phyloP scores from a whole-genome alignment of 2,329 filamentous ascomycete genomes.

The Colletotrichum lindemuthianum region DNA sequence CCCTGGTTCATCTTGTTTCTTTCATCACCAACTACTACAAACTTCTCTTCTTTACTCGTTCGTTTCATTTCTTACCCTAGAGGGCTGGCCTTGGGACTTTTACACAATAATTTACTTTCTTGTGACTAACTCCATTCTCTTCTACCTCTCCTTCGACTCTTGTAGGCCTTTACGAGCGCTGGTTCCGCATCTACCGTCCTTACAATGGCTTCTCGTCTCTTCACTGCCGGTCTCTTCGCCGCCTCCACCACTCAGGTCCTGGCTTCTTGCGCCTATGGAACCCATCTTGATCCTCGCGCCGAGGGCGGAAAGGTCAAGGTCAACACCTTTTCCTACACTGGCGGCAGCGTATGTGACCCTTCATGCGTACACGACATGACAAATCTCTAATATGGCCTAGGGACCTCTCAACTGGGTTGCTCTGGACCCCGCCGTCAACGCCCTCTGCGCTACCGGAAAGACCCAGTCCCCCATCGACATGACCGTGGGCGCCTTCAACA shows the following conservation, averaged over 20 bases:
- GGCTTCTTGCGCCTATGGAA: constrained; percentile 53
- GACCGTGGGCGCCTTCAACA: constrained; percentile 34
- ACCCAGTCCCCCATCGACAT: constrained; percentile 61
- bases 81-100: constrained; percentile 32
- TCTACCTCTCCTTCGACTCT: constrained; percentile 14
- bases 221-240: constrained; percentile 32
- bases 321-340: constrained; percentile 51
- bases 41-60: constrained; percentile 24
- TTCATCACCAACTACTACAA: constrained; percentile 21
- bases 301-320: constrained; percentile 44
- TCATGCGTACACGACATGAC: not conserved
- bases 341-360: constrained; percentile 43
- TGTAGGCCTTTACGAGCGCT: constrained; percentile 29
- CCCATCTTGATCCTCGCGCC: constrained; percentile 46
- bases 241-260: constrained; percentile 35
- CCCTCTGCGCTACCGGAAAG: constrained; percentile 54
- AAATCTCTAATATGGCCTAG: constrained; percentile 20
- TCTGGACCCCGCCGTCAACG: constrained; percentile 49
- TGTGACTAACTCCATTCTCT: constrained; percentile 10
- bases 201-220: constrained; percentile 32
- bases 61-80: constrained; percentile 34
- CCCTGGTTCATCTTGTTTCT: constrained; percentile 27
- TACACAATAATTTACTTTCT: constrained; percentile 28
- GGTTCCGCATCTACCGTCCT: constrained; percentile 31
- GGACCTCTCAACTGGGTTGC: constrained; percentile 59